phyloP scores from a whole-genome alignment of 2,329 filamentous ascomycete genomes.

The Albifimbria verrucaria region DNA sequence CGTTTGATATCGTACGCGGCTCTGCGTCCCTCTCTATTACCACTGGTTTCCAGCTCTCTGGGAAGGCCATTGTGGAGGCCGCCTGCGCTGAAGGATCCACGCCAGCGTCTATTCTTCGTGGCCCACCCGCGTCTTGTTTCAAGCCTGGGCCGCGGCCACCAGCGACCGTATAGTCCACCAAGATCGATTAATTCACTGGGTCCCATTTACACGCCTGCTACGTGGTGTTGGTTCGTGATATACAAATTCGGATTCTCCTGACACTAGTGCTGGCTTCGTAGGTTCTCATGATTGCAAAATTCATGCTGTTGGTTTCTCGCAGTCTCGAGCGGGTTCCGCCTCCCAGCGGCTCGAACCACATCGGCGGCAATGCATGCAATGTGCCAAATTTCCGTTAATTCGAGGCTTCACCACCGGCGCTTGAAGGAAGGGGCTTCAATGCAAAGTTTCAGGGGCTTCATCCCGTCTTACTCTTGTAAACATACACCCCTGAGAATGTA shows the following conservation, averaged over 20 bases:
- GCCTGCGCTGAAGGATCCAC: neutral
- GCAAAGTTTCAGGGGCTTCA: no score
- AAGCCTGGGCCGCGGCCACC: neutral
- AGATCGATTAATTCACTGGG: neutral
- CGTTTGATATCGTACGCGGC: neutral
- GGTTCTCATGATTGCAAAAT: no score
- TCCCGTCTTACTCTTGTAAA: no score
- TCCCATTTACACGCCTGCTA: neutral
- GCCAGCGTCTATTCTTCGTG: neutral
- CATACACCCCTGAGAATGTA: no score
- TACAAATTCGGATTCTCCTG: neutral
- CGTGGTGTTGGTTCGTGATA: neutral
- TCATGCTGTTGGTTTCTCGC: no score
- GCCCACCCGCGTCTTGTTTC: neutral
- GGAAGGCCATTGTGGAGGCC: neutral
- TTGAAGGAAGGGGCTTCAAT: no score
- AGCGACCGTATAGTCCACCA: neutral
- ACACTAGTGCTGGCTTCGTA: no score
- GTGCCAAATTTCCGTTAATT: no score
- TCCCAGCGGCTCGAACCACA: no score
- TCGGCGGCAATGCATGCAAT: no score
- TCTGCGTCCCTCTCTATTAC: neutral
- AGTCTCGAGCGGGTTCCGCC: no score
- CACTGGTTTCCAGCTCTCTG: neutral
- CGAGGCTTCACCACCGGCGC: no score